These are phyloP conservation scores for Nakazawaea ishiwadae DNA, from an alignment of 805 yeast species.

Conservation along the genomic window DNA sequence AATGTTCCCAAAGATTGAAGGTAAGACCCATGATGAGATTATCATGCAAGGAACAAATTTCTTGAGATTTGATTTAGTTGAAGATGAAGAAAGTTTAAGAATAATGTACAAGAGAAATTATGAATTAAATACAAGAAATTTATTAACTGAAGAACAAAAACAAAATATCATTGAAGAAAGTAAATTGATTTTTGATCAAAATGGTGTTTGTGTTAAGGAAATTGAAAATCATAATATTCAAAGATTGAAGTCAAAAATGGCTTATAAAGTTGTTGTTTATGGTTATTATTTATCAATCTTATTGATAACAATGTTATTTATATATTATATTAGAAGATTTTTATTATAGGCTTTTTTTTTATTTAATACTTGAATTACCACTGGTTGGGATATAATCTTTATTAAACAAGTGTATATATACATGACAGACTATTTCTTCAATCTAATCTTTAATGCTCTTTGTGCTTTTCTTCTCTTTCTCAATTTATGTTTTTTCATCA, in stretches of 20 bases:
- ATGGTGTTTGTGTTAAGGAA: slow-evolving; percentile 56
- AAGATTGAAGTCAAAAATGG: slow-evolving; percentile 49
- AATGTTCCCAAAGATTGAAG: slow-evolving; percentile 69
- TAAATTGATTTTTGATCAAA: slow-evolving; percentile 58
- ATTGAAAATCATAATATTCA: slow-evolving; percentile 61
- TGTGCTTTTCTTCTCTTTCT: slow-evolving; percentile 96
- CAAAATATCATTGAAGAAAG: slow-evolving; percentile 65
- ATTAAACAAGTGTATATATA: too few species aligned
- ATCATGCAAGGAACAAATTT: slow-evolving; percentile 62
- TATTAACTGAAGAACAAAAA: slow-evolving; percentile 68
- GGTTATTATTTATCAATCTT: slow-evolving; percentile 42
- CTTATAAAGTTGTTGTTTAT: slow-evolving; percentile 47
- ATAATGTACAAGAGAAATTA: slow-evolving; percentile 67
- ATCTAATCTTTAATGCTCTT: slow-evolving; percentile 71
- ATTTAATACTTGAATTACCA: background rate
- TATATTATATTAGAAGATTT: slow-evolving; percentile 32
- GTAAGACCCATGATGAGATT: slow-evolving; percentile 60
- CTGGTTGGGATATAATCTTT: too few species aligned
- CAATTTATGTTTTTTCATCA: slow-evolving; percentile 96
- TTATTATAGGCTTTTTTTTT: slow-evolving; percentile 17
- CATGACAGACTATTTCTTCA: slow-evolving; percentile 42
- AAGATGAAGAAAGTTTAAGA: slow-evolving; percentile 63
- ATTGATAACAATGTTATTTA: slow-evolving; percentile 26
- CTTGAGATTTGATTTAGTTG: slow-evolving; percentile 59
- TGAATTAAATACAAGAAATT: slow-evolving; percentile 70